Percentiles rank a stretch among this genome's conserved stretches.
These are phyloP conservation scores for Aspergillus panamensis DNA, from an alignment of 495 filamentous ascomycete genomes.

Conservation along the genomic window DNA sequence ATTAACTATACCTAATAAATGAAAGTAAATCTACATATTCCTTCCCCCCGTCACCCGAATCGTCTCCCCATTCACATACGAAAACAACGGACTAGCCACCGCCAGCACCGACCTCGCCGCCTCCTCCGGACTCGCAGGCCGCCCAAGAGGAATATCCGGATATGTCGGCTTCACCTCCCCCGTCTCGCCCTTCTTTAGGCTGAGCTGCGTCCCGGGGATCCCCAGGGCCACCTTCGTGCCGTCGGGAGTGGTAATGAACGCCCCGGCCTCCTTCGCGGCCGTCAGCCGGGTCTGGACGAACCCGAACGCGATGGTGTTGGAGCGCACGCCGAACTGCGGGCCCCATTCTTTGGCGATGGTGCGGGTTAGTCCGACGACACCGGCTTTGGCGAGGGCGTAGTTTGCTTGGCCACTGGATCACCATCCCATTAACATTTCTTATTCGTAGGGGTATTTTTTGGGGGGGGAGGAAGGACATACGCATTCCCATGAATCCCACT, in stretches of 20 bases:
- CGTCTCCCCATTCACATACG: constrained; percentile 80
- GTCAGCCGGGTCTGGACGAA: constrained; percentile 75
- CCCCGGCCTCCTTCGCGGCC: constrained; percentile 73
- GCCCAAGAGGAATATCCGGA: constrained; percentile 70
- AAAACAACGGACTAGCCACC: constrained; percentile 74
- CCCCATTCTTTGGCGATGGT: constrained; percentile 94
- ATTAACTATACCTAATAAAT: not conserved
- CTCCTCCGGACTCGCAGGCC: constrained; percentile 73
- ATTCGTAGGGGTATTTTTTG: too few species aligned
- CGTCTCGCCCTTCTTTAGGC: constrained; percentile 20
- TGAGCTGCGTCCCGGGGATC: constrained; percentile 61
- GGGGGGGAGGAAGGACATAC: constrained; percentile 32
- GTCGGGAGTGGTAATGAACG: constrained; percentile 69
- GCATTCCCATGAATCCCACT: constrained; percentile 79
- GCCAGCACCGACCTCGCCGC: constrained; percentile 74
- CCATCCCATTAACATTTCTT: not conserved
- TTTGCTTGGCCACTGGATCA: constrained; percentile 66
- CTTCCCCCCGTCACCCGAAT: constrained; percentile 79
- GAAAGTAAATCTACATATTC: constrained; percentile 58
- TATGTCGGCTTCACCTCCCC: constrained; percentile 40
- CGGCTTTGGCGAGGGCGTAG: constrained; percentile 80
- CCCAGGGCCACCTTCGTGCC: constrained; percentile 75
- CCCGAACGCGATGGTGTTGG: constrained; percentile 82
- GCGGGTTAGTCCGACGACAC: constrained; percentile 73
- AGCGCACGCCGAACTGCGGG: constrained; percentile 73